phyloP scores from a whole-genome alignment of 1,139 yeast genomes.

The Magnusiomyces fungicola region DNA sequence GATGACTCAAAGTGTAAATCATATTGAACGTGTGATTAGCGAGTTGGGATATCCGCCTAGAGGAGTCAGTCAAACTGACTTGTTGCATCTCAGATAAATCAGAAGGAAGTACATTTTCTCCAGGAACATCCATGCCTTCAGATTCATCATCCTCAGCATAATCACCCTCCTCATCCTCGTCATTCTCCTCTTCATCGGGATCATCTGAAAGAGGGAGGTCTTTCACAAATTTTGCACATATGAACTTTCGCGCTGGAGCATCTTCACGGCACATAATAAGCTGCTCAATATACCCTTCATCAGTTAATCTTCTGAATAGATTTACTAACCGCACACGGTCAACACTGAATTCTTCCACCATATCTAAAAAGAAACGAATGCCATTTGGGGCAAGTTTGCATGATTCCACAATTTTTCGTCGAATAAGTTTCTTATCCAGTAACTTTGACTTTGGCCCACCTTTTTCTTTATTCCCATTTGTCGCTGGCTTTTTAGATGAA shows the following conservation, averaged over 20 bases:
- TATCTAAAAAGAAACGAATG: constrained; percentile 57
- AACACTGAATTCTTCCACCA: constrained; percentile 43
- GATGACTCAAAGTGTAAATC: constrained; percentile 56
- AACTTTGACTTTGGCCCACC: background rate
- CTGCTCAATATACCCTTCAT: constrained; percentile 48
- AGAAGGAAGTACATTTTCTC: background rate
- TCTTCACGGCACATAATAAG: constrained; percentile 50
- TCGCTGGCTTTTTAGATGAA: background rate
- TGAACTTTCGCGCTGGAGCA: constrained; percentile 39
- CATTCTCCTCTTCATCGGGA: constrained; percentile 22
- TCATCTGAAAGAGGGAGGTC: constrained; percentile 37
- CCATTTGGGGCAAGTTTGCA: constrained; percentile 61
- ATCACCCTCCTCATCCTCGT: constrained; percentile 31
- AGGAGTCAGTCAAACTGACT: constrained; percentile 2
- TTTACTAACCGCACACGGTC: constrained; percentile 37
- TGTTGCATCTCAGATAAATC: constrained; percentile 2
- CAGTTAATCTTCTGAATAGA: constrained; percentile 45
- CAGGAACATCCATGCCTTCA: constrained; percentile 11
- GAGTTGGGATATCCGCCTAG: constrained; percentile 1
- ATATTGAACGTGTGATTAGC: constrained; percentile 34
- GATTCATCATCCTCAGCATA: constrained; percentile 20
- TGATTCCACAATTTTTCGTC: constrained; percentile 44
- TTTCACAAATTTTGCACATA: constrained; percentile 52
- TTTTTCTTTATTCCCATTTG: background rate
- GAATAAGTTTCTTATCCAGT: constrained; percentile 32